A percentile compares a stretch with the other conserved stretches of the same genome.
phyloP scores from a whole-genome alignment of 2,329 filamentous ascomycete genomes.

The Pseudocercospora eumusae region DNA sequence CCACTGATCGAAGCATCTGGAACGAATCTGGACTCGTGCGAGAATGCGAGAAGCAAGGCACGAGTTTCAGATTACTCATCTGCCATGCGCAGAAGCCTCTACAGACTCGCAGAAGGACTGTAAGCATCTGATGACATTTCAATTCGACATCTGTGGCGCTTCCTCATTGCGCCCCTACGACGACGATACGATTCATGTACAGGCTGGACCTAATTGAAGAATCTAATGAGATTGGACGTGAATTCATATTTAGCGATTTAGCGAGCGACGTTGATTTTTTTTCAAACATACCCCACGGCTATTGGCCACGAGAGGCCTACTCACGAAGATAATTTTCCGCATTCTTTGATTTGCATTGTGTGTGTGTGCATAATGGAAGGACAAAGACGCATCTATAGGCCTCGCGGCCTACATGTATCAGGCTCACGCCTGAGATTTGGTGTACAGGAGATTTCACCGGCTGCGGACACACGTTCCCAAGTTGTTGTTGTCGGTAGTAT shows the following conservation, averaged over 20 bases:
- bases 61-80: constrained; percentile 86
- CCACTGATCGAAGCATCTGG: constrained; percentile 70
- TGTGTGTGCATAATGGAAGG: background rate
- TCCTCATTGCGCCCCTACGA: background rate
- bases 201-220: constrained; percentile 7
- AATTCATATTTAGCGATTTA: background rate
- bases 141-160: background rate
- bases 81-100: constrained; percentile 82
- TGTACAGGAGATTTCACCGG: background rate
- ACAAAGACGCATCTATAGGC: background rate
- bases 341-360: background rate
- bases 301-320: too few relatives aligned
- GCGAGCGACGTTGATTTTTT: constrained; percentile 1
- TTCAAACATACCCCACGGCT: background rate
- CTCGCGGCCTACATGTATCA: background rate
- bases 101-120: constrained; percentile 49
- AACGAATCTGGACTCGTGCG: constrained; percentile 70
- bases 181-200: constrained; percentile 9
- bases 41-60: constrained; percentile 84
- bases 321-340: background rate
- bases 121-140: constrained; percentile 46
- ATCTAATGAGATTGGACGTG: background rate
- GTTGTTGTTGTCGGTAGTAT: background rate
- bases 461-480: background rate
- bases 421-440: background rate